A percentile compares a stretch with the other conserved stretches of the same genome.
These are phyloP conservation scores for Salix udensis DNA, from an alignment of 345 rosid species.

Conservation along the genomic window DNA sequence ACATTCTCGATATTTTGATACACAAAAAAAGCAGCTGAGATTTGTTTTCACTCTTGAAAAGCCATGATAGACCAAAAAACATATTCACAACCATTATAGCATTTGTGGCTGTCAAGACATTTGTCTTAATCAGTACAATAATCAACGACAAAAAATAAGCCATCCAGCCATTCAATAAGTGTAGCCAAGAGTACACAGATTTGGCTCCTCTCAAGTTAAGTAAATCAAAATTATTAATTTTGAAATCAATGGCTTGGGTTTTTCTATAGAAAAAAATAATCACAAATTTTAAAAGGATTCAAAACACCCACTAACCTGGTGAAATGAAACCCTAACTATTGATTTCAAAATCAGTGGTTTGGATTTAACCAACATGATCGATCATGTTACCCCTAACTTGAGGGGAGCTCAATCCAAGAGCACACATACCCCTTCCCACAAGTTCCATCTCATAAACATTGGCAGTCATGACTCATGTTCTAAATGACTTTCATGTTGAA, in stretches of 20 bases:
- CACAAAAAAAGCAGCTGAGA: background rate
- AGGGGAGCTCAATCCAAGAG: too few relatives aligned
- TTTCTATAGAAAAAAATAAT: too few relatives aligned
- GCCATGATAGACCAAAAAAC: background rate
- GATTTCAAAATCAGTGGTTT: too few relatives aligned
- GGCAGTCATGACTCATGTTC: background rate
- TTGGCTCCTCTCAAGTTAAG: too few relatives aligned
- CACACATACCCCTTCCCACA: too few relatives aligned
- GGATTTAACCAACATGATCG: too few relatives aligned
- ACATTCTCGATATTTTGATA: background rate
- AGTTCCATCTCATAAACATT: background rate
- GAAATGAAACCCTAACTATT: too few relatives aligned
- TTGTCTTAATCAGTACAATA: background rate
- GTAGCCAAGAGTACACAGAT: background rate
- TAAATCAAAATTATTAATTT: too few relatives aligned
- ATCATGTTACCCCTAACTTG: too few relatives aligned
- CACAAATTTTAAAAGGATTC: too few relatives aligned
- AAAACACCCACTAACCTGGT: too few relatives aligned
- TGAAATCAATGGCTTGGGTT: too few relatives aligned
- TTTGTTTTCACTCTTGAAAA: background rate
- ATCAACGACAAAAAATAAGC: background rate
- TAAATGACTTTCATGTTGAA: background rate
- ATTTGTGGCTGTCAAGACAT: background rate
- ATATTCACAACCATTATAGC: background rate
- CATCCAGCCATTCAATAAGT: background rate